phyloP scores from a whole-genome alignment of 441 rosid genomes.

The Francoa sonchifolia region DNA sequence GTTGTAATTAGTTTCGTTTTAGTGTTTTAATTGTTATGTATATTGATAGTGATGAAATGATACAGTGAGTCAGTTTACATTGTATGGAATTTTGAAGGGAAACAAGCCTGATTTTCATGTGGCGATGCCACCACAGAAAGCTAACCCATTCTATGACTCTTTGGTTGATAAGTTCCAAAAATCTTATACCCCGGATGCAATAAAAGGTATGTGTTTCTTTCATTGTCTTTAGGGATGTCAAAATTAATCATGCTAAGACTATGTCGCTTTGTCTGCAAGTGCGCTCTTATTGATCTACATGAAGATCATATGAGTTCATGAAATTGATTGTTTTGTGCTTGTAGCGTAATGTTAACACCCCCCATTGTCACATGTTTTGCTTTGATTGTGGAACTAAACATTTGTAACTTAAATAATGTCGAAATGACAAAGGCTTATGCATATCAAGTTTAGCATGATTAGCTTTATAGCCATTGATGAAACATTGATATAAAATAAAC shows the following conservation, averaged over 20 bases:
- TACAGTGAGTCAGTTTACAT: slow-evolving; percentile 82
- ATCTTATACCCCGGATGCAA: slow-evolving; percentile 40
- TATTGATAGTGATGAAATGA: background rate
- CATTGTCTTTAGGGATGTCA: background rate
- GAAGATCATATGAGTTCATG: background rate
- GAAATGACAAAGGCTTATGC: no score
- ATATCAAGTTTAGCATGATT: no score
- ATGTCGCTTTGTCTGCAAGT: no score
- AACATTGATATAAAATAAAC: no score
- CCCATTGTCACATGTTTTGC: no score
- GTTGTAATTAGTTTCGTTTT: background rate
- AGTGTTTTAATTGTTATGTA: background rate
- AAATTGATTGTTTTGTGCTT: background rate
- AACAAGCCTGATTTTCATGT: slow-evolving; percentile 93
- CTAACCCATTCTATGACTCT: slow-evolving; percentile 60
- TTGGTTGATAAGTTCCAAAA: slow-evolving; percentile 47
- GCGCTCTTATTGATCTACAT: no score
- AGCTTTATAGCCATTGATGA: no score
- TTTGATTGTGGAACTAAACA: no score
- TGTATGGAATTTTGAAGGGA: slow-evolving; percentile 86
- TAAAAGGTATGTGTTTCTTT: slow-evolving; percentile 38
- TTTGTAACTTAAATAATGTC: no score
- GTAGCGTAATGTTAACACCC: no score
- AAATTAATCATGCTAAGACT: background rate
- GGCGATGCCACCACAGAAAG: slow-evolving; percentile 84